These are phyloP conservation scores for Xylaria sp. DNA, from an alignment of 2,329 filamentous ascomycete genomes.

Conservation along the genomic window DNA sequence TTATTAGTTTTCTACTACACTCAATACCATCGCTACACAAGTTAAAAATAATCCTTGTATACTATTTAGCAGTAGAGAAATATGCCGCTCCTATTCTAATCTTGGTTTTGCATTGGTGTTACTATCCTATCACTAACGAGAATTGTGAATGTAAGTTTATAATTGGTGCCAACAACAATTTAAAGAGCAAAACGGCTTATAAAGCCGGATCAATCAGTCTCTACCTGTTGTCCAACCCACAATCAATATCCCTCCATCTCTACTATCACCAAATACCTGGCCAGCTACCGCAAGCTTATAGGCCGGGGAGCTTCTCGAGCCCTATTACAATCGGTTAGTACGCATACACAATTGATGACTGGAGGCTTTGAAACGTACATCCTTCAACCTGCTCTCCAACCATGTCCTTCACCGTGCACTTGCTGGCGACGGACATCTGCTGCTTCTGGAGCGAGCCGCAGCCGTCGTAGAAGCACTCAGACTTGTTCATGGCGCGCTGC, in stretches of 20 bases:
- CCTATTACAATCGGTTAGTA: conserved; percentile 34
- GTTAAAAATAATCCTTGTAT: no score
- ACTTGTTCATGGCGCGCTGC: conserved; percentile 50
- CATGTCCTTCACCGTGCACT: conserved; percentile 44
- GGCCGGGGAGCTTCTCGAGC: conserved; percentile 34
- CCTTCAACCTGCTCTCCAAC: conserved; percentile 45
- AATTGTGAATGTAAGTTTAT: conserved; percentile 5
- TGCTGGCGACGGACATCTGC: conserved; percentile 41
- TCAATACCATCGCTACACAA: no score
- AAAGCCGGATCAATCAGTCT: neutral
- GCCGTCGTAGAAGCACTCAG: conserved; percentile 54
- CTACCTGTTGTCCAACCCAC: neutral
- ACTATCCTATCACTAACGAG: neutral
- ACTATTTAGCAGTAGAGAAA: no score
- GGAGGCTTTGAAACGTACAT: conserved; percentile 41
- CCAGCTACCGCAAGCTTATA: conserved; percentile 14
- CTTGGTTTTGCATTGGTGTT: neutral
- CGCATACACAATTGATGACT: neutral
- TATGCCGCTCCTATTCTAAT: neutral
- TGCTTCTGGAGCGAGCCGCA: conserved; percentile 46
- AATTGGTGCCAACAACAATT: conserved; percentile 7
- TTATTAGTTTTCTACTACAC: no score
- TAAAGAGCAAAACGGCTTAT: conserved; percentile 9
- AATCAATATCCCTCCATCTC: neutral
- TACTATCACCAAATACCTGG: neutral